Conservation (phyloP, 2,329 filamentous ascomycete species). For the Paecilomyces sp. region DNA sequence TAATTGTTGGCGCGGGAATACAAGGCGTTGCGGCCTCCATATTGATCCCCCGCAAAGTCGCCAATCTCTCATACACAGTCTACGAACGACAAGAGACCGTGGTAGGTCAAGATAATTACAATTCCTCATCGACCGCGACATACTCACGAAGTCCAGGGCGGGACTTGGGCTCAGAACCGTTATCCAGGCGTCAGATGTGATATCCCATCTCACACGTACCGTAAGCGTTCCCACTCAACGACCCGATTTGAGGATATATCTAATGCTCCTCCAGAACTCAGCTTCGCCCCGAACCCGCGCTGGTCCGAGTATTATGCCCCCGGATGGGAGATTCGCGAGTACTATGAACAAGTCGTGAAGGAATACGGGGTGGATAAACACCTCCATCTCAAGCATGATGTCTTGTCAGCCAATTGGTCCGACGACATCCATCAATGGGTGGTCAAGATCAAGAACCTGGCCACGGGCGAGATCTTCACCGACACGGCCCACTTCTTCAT, state of each 20-base stretch:
- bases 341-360: conserved; percentile 1
- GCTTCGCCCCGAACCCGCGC: conserved; percentile 1
- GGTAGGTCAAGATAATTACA: conserved; percentile 1
- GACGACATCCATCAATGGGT: conserved; percentile 1
- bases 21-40: conserved; percentile 6
- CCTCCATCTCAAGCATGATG: not conserved
- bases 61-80: conserved; percentile 7
- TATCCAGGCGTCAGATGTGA: conserved; percentile 8
- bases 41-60: conserved; percentile 6
- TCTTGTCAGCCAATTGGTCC: conserved; percentile 1
- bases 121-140: not conserved
- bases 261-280: conserved; percentile 1
- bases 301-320: conserved; percentile 5
- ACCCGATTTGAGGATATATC: too few species aligned
- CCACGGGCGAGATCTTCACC: not conserved
- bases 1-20: conserved; percentile 7
- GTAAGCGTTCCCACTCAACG: not conserved
- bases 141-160: conserved; percentile 2
- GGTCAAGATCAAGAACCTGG: conserved; percentile 1
- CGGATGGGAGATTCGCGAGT: conserved; percentile 1
- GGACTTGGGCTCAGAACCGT: conserved; percentile 10
- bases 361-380: not conserved
- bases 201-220: conserved; percentile 3
- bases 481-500: conserved; percentile 3
- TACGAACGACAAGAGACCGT: conserved; percentile 7